Percentiles rank a stretch among this genome's conserved stretches.
Conservation (phyloP, 192 early-diverging fungal species). For the Umbelopsis sp. region DNA sequence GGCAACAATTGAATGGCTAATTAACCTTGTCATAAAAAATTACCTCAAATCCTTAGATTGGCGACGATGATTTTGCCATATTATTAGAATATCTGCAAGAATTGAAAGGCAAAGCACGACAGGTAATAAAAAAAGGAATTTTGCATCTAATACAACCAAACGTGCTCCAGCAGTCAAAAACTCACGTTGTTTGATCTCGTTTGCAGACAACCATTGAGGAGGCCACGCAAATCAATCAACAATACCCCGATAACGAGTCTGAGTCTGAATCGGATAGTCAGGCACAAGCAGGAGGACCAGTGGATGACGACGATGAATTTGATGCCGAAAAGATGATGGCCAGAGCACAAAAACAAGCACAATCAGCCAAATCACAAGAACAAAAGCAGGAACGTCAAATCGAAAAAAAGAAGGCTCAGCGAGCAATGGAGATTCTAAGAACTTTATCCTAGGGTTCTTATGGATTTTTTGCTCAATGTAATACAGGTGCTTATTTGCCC, state of each 20-base stretch:
- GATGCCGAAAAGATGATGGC: conserved; percentile 43
- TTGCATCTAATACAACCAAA: neutral
- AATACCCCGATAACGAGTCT: conserved; percentile 18
- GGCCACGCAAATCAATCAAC: conserved; percentile 37
- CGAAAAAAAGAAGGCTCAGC: neutral
- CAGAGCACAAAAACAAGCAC: conserved; percentile 13
- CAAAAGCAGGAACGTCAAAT: conserved; percentile 13
- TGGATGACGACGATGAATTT: conserved; percentile 40
- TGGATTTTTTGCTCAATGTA: too few relatives aligned
- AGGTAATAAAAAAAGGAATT: conserved; percentile 14
- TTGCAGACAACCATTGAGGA: conserved; percentile 33
- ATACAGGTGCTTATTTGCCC: too few relatives aligned
- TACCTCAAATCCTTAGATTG: conserved; percentile 18
- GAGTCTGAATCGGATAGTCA: conserved; percentile 15
- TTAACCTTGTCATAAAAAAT: neutral
- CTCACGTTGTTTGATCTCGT: conserved; percentile 10
- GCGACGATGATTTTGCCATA: conserved; percentile 32
- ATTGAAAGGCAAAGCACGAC: conserved; percentile 37
- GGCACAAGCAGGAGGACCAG: conserved; percentile 18
- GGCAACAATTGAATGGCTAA: neutral
- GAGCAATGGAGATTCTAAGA: conserved; percentile 10
- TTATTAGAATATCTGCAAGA: conserved; percentile 38
- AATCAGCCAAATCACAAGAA: neutral
- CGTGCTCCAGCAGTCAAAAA: neutral
- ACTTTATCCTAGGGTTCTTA: neutral